Conservation (phyloP, 129 eudicot genomes). For the Saposhnikovia divaricata region DNA sequence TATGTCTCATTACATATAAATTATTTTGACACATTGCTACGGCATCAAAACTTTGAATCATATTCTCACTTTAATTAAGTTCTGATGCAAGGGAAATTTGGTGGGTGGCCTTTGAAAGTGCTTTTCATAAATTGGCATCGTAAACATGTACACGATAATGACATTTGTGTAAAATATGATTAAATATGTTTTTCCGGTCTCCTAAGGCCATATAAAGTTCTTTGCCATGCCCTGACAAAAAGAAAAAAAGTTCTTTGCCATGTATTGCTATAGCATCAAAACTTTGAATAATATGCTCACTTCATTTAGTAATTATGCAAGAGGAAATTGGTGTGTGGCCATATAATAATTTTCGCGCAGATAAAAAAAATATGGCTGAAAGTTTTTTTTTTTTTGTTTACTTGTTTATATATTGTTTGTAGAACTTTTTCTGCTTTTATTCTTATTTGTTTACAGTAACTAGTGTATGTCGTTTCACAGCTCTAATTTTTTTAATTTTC, state of each 20-base stretch:
- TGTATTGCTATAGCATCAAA: neutral
- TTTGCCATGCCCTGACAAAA: neutral
- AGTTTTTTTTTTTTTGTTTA: neutral
- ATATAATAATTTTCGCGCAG: neutral
- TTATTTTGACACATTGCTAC: neutral
- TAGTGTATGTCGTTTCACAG: neutral
- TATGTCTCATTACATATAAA: neutral
- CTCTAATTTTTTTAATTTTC: neutral
- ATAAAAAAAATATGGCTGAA: too few species aligned
- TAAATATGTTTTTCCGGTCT: neutral
- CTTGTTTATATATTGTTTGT: neutral
- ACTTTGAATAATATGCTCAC: neutral
- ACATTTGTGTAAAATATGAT: neutral
- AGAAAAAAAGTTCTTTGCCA: neutral
- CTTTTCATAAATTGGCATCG: neutral
- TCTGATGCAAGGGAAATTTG: neutral
- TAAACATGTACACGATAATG: neutral
- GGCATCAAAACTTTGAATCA: neutral
- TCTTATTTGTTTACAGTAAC: neutral
- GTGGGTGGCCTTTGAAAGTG: neutral
- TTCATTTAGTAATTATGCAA: neutral
- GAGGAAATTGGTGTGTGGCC: neutral
- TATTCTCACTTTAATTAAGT: neutral
- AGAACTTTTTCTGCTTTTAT: neutral
- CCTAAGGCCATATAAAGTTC: neutral